These are phyloP conservation scores for Rhizopus sp. DNA, from an alignment of 371 early-diverging fungal genomes.

Conservation along the genomic window DNA sequence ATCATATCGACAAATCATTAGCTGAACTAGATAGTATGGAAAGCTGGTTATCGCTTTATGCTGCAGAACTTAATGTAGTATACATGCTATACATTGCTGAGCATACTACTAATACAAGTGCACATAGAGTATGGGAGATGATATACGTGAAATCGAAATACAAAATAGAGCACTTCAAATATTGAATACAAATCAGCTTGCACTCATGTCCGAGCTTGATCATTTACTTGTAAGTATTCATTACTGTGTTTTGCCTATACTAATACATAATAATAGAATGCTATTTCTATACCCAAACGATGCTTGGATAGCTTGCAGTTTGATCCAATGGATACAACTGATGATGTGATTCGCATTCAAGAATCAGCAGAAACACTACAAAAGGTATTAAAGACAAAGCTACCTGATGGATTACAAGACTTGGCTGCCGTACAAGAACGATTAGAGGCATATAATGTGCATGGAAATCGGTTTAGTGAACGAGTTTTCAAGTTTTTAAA, in stretches of 20 bases:
- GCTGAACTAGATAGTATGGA: conserved; percentile 82
- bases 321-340: conserved; percentile 79
- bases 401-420: conserved; percentile 70
- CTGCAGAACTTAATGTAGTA: conserved; percentile 81
- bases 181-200: conserved; percentile 83
- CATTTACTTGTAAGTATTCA: conserved; percentile 63
- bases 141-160: conserved; percentile 92
- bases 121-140: conserved; percentile 86
- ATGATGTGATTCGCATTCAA: conserved; percentile 80
- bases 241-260: not conserved
- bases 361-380: conserved; percentile 78
- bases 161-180: conserved; percentile 91
- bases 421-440: conserved; percentile 83
- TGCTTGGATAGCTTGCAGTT: conserved; percentile 67
- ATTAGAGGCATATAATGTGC: conserved; percentile 72
- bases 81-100: not conserved
- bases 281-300: conserved; percentile 42
- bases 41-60: conserved; percentile 83
- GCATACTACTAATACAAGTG: conserved; percentile 2
- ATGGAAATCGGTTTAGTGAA: conserved; percentile 78
- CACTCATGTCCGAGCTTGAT: conserved; percentile 81
- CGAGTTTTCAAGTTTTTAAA: conserved; percentile 79
- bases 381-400: conserved; percentile 72
- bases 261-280: conserved; percentile 19
- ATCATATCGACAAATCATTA: conserved; percentile 80